Evolutionary conservation across 2,329 filamentous ascomycete genomes (phyloP).

Genomic region (Helotiales sp.): DNA sequence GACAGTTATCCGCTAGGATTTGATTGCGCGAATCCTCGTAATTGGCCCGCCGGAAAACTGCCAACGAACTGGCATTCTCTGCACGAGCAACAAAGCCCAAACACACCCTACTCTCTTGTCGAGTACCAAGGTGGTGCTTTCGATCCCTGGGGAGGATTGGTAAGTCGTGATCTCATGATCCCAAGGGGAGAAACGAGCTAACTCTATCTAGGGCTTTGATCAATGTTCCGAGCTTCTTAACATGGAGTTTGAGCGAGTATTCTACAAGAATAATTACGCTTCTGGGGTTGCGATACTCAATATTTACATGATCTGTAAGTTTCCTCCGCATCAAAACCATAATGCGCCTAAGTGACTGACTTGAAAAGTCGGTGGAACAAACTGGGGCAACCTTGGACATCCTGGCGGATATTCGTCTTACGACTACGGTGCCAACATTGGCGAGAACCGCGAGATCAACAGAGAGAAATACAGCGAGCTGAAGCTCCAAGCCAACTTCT

Average conservation of each 20-base stretch:
- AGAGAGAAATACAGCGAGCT: slow-evolving; percentile 81
- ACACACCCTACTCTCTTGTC: slow-evolving; percentile 65
- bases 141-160: slow-evolving; percentile 73
- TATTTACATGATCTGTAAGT: slow-evolving; percentile 69
- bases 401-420: slow-evolving; percentile 66
- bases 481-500: slow-evolving; percentile 77
- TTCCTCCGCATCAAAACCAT: not conserved
- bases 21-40: slow-evolving; percentile 52
- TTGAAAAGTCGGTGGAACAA: slow-evolving; percentile 70
- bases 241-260: slow-evolving; percentile 76
- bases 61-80: slow-evolving; percentile 59
- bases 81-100: slow-evolving; percentile 66
- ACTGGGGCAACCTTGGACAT: slow-evolving; percentile 81
- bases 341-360: slow-evolving; percentile 49
- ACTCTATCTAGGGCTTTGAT: slow-evolving; percentile 58
- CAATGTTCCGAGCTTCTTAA: slow-evolving; percentile 70
- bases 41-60: slow-evolving; percentile 62
- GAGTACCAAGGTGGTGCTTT: slow-evolving; percentile 74
- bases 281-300: slow-evolving; percentile 72
- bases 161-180: slow-evolving; percentile 18
- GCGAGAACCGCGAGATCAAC: slow-evolving; percentile 69
- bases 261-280: slow-evolving; percentile 77
- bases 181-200: not conserved
- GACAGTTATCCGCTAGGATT: slow-evolving; percentile 53
- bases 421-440: slow-evolving; percentile 65